These are phyloP conservation scores for Hawksworthiomyces lignivorus DNA, from an alignment of 2,329 filamentous ascomycete genomes.

Conservation along the genomic window DNA sequence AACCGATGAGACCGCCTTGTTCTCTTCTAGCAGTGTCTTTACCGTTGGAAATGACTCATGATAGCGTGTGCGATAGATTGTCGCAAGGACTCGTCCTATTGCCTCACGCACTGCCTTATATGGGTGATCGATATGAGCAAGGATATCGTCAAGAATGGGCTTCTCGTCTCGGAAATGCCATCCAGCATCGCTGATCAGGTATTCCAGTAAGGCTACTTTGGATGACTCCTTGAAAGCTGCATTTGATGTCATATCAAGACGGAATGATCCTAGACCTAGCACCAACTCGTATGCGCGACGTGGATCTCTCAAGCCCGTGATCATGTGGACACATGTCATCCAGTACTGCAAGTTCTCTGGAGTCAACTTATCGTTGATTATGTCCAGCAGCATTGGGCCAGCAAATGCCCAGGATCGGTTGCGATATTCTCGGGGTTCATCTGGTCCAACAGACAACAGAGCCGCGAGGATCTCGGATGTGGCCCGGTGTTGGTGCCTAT, in stretches of 20 bases:
- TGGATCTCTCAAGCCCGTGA: conserved; percentile 83
- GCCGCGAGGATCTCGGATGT: conserved; percentile 90
- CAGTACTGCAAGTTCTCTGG: conserved; percentile 94
- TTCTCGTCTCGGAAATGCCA: conserved; percentile 94
- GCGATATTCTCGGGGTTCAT: conserved; percentile 66
- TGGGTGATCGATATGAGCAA: conserved; percentile 87
- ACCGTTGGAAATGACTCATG: conserved; percentile 89
- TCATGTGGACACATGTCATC: conserved; percentile 86
- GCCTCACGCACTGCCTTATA: conserved; percentile 96
- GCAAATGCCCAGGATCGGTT: conserved; percentile 80
- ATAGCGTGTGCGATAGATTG: conserved; percentile 84
- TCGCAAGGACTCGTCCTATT: conserved; percentile 81
- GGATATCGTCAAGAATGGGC: conserved; percentile 81
- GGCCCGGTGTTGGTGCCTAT: conserved; percentile 95
- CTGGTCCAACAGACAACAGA: conserved; percentile 70
- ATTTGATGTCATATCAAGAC: conserved; percentile 88
- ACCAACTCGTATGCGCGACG: conserved; percentile 80
- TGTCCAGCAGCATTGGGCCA: conserved; percentile 75
- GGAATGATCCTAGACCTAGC: conserved; percentile 74
- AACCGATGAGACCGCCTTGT: conserved; percentile 72
- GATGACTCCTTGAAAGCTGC: conserved; percentile 98
- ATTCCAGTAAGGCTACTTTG: conserved; percentile 85
- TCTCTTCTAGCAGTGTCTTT: conserved; percentile 62
- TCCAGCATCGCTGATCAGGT: conserved; percentile 76
- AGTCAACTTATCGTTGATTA: conserved; percentile 86